These are phyloP conservation scores for Croton laevigatus DNA, from an alignment of 441 rosid species.

Conservation along the genomic window DNA sequence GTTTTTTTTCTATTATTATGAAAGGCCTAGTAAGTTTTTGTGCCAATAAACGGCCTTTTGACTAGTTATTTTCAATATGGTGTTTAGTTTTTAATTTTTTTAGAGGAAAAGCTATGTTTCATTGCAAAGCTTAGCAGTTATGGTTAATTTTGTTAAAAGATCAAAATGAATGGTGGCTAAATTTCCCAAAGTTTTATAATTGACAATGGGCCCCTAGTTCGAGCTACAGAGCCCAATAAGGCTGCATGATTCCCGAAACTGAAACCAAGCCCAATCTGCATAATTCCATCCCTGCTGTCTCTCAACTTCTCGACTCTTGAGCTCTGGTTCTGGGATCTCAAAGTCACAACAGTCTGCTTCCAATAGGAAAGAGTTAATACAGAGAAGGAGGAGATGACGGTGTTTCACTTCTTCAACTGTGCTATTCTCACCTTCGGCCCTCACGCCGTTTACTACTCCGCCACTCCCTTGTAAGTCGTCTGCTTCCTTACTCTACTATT, in stretches of 20 bases:
- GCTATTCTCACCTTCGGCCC: slow-evolving; percentile 97
- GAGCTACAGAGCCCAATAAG: background rate
- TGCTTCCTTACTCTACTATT: background rate
- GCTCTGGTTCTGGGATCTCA: background rate
- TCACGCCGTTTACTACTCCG: slow-evolving; percentile 98
- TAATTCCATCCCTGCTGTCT: background rate
- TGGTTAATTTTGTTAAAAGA: too few relatives aligned
- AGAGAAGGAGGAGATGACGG: slow-evolving; percentile 49
- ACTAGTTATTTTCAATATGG: too few relatives aligned
- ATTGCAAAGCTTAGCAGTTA: too few relatives aligned
- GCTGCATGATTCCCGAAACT: background rate
- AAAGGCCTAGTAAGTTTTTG: too few relatives aligned
- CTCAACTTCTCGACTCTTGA: background rate
- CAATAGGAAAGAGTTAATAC: slow-evolving; percentile 7
- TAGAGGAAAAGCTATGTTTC: too few relatives aligned
- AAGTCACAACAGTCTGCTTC: background rate
- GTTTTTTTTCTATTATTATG: too few relatives aligned
- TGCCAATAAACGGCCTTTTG: too few relatives aligned
- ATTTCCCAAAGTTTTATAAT: too few relatives aligned
- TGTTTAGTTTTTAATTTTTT: too few relatives aligned
- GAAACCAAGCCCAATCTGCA: background rate
- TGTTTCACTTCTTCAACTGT: slow-evolving; percentile 96
- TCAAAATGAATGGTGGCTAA: too few relatives aligned
- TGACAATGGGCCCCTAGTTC: background rate
- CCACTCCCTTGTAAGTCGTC: slow-evolving; percentile 69